Conservation (phyloP, 2,329 filamentous ascomycete genomes). For the Fusarium vanettenii region DNA sequence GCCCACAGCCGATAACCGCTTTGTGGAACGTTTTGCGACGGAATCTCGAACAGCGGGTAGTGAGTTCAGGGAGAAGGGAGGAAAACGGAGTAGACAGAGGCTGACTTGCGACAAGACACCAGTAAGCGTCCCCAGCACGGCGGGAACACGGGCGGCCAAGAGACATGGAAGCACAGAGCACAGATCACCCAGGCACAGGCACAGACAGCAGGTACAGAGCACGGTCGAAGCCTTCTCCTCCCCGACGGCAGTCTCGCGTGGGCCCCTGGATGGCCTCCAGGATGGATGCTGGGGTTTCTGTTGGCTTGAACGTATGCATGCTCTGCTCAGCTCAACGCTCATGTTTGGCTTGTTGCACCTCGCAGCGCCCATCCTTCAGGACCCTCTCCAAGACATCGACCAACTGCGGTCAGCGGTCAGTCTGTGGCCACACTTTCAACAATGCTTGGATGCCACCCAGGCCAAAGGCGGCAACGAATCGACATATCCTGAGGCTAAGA, state of each 20-base stretch:
- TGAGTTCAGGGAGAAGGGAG: not conserved
- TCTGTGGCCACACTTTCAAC: not conserved
- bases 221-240: slow-evolving; percentile 9
- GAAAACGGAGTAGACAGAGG: not conserved
- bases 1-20: slow-evolving; percentile 1
- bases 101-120: slow-evolving; percentile 3
- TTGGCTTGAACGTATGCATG: not conserved
- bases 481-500: slow-evolving; percentile 16
- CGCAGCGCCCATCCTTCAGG: not conserved
- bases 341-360: not conserved
- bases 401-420: slow-evolving; percentile 2
- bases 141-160: not conserved
- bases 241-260: slow-evolving; percentile 32
- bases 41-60: not conserved
- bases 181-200: slow-evolving; percentile 6
- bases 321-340: slow-evolving; percentile 15
- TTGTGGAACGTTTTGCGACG: slow-evolving; percentile 26
- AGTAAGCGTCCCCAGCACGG: not conserved
- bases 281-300: slow-evolving; percentile 5
- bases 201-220: slow-evolving; percentile 6
- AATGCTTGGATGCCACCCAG: slow-evolving; percentile 16
- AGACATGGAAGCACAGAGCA: not conserved
- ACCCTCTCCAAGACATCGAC: not conserved
- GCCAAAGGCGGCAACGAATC: slow-evolving; percentile 19
- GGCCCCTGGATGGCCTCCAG: slow-evolving; percentile 24